phyloP scores from a whole-genome alignment of 306 rosid genomes.

The Mimosa bimucronata region DNA sequence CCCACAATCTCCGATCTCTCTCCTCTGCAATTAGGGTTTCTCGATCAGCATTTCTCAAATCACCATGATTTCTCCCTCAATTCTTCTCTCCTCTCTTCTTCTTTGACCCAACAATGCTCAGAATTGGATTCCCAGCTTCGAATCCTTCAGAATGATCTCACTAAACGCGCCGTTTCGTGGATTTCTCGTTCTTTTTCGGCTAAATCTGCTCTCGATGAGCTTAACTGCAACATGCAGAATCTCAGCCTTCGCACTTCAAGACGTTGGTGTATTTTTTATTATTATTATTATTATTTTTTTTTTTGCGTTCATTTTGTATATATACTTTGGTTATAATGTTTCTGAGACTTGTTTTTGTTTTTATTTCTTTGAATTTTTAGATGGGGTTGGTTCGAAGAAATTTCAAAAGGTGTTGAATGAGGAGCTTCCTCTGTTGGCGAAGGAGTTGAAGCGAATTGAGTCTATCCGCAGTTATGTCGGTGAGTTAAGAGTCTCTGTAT shows the following conservation, averaged over 20 bases:
- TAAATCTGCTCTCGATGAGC: slow-evolving; percentile 43
- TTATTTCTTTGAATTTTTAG: slow-evolving; percentile 26
- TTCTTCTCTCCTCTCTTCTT: slow-evolving; percentile 44
- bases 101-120: slow-evolving; percentile 47
- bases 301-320: no score
- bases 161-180: slow-evolving; percentile 60
- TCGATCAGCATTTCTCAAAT: slow-evolving; percentile 53
- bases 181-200: slow-evolving; percentile 56
- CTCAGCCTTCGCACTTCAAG: slow-evolving; percentile 62
- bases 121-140: slow-evolving; percentile 46
- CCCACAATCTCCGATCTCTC: slow-evolving; percentile 53
- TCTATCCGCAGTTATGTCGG: slow-evolving; percentile 62
- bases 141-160: slow-evolving; percentile 28
- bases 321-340: not conserved
- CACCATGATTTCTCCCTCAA: slow-evolving; percentile 42
- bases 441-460: slow-evolving; percentile 53
- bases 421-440: slow-evolving; percentile 62
- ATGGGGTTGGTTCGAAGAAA: slow-evolving; percentile 57
- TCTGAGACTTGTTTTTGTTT: not conserved
- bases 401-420: slow-evolving; percentile 43
- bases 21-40: slow-evolving; percentile 50
- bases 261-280: slow-evolving; percentile 38
- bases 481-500: slow-evolving; percentile 36
- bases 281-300: not conserved
- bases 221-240: slow-evolving; percentile 48